phyloP scores from a whole-genome alignment of 169 alveolate species.

The Plasmodium cynomolgi region DNA sequence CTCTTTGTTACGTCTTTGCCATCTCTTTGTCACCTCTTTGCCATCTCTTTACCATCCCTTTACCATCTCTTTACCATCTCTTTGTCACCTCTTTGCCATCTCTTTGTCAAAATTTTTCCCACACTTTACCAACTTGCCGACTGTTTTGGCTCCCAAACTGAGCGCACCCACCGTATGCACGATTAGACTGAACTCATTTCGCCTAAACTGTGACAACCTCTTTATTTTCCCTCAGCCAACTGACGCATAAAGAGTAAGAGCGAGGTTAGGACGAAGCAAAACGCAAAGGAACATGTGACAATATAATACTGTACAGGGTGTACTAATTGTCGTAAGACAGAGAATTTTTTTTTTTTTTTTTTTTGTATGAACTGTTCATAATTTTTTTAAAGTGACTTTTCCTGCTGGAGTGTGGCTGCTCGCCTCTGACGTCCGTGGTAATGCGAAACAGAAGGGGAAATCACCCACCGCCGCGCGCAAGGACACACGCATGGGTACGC shows the following conservation, averaged over 20 bases:
- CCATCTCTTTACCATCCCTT: background rate
- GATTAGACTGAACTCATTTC: background rate
- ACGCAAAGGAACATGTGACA: slow-evolving; percentile 4
- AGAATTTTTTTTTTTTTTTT: background rate
- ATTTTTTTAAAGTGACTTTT: slow-evolving; percentile 20
- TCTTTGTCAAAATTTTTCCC: background rate
- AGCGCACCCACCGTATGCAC: background rate
- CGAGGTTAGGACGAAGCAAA: background rate
- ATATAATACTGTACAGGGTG: background rate
- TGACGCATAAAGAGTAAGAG: background rate
- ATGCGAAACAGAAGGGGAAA: background rate
- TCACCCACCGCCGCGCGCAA: background rate
- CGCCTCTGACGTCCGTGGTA: background rate
- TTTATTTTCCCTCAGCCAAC: background rate
- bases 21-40: background rate
- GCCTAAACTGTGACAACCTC: background rate
- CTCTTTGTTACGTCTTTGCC: background rate
- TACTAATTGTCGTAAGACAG: slow-evolving; percentile 28
- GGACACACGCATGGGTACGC: background rate
- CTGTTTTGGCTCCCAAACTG: background rate
- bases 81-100: background rate
- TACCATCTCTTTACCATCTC: too few relatives aligned
- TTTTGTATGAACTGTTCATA: slow-evolving; percentile 19
- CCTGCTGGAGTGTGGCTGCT: background rate
- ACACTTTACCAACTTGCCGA: background rate